Conservation (phyloP, 805 yeast species). For the Wickerhamiella spandovensis region DNA sequence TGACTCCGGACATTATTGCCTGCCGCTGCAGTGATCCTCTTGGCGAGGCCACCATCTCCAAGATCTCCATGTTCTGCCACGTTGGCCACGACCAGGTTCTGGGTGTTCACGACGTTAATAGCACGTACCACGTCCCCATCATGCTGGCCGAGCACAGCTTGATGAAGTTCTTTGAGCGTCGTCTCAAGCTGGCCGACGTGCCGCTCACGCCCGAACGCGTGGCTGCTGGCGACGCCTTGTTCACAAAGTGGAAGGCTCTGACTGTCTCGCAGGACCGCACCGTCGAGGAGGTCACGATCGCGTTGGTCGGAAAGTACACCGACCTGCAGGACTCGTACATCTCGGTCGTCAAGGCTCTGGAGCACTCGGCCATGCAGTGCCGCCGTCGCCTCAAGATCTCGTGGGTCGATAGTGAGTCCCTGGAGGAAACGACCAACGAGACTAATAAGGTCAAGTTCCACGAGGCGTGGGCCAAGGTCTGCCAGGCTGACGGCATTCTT, state of each 20-base stretch:
- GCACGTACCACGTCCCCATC: constrained; percentile 94
- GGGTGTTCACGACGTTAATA: constrained; percentile 92
- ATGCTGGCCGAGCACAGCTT: constrained; percentile 76
- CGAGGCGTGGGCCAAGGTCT: constrained; percentile 87
- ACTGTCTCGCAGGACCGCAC: constrained; percentile 74
- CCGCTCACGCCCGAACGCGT: constrained; percentile 36
- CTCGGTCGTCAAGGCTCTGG: constrained; percentile 88
- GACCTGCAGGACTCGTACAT: constrained; percentile 88
- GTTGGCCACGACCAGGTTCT: constrained; percentile 97
- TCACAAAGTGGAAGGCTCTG: constrained; percentile 65
- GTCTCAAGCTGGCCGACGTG: constrained; percentile 47
- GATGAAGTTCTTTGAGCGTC: constrained; percentile 52
- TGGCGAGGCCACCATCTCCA: constrained; percentile 75
- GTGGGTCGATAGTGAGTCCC: constrained; percentile 92
- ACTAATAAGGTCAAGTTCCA: constrained; percentile 66
- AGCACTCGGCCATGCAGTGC: constrained; percentile 88
- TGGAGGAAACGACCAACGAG: constrained; percentile 60
- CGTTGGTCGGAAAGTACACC: constrained; percentile 95
- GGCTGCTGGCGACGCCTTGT: constrained; percentile 53
- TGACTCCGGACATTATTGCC: constrained; percentile 93
- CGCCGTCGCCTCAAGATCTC: constrained; percentile 69
- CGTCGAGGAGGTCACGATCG: constrained; percentile 79
- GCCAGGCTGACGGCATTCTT: constrained; percentile 89
- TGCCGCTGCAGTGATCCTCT: constrained; percentile 85
- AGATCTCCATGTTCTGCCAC: constrained; percentile 97